Conservation (phyloP, 2,329 filamentous ascomycete species). For the Dactylonectria estremocensis region DNA sequence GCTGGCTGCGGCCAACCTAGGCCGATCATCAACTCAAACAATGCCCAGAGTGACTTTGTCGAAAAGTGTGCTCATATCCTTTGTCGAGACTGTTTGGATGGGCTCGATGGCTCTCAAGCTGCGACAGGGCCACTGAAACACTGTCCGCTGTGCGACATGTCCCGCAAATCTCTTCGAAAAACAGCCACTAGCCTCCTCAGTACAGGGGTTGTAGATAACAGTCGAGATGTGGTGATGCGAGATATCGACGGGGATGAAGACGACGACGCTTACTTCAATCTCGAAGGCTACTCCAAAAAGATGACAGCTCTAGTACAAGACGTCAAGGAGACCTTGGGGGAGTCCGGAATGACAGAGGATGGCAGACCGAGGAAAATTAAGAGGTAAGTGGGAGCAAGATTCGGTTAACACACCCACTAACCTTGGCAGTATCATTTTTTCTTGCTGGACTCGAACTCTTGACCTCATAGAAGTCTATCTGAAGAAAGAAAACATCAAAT, state of each 20-base stretch:
- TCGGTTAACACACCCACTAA: too few species aligned
- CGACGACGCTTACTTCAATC: constrained; percentile 49
- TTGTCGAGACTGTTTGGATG: constrained; percentile 49
- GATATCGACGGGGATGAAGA: background rate
- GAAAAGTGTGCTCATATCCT: constrained; percentile 51
- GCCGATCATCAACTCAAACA: constrained; percentile 48
- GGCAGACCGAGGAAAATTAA: background rate
- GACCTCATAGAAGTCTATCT: constrained; percentile 55
- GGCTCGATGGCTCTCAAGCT: constrained; percentile 35
- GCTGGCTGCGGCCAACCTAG: constrained; percentile 52
- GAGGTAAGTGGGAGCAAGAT: background rate
- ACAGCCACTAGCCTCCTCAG: background rate
- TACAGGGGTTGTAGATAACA: background rate
- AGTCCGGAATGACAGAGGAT: constrained; percentile 3
- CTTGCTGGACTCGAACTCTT: constrained; percentile 61
- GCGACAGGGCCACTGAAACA: background rate
- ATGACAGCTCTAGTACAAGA: constrained; percentile 52
- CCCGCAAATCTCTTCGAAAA: background rate
- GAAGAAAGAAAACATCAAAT: constrained; percentile 43
- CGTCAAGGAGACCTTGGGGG: constrained; percentile 37
- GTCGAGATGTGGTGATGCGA: background rate
- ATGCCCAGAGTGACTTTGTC: constrained; percentile 36
- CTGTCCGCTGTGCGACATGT: constrained; percentile 2
- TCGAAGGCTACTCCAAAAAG: constrained; percentile 51
- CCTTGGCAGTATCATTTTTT: constrained; percentile 60